phyloP scores from a whole-genome alignment of 2,329 filamentous ascomycete genomes.

The Ceratocystis diversiconidia region DNA sequence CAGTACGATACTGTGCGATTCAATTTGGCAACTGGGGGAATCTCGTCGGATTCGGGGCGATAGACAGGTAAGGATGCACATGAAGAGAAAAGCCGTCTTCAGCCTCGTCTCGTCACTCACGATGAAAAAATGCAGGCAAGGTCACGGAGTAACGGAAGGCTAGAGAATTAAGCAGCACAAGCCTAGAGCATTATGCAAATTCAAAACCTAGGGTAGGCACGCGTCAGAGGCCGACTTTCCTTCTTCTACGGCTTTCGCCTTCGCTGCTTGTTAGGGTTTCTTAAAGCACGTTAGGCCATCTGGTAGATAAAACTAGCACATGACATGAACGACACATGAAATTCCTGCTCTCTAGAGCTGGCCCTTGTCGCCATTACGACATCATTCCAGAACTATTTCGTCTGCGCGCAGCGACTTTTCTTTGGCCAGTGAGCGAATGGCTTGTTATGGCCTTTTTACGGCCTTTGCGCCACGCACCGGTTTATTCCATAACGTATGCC shows the following conservation, averaged over 20 bases:
- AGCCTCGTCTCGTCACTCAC: background rate
- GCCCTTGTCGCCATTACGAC: background rate
- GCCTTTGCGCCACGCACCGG: background rate
- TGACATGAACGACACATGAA: background rate
- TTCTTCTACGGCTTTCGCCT: background rate
- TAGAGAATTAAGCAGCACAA: background rate
- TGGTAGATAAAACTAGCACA: background rate
- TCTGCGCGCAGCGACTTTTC: background rate
- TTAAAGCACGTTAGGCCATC: background rate
- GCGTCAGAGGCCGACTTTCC: background rate
- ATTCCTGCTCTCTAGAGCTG: background rate
- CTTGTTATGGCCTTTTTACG: background rate
- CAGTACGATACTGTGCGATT: too few species aligned
- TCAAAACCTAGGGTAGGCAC: background rate
- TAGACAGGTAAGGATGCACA: background rate
- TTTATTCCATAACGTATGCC: background rate
- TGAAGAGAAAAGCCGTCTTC: background rate
- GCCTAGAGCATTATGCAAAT: background rate
- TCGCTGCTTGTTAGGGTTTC: background rate
- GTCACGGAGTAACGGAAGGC: background rate
- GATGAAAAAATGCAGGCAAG: background rate
- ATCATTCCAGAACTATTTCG: background rate
- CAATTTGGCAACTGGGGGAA: background rate
- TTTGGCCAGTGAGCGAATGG: background rate
- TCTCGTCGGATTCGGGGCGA: background rate